A percentile compares a stretch with the other conserved stretches of the same genome.
Conservation (phyloP, 192 early-diverging fungal genomes). For the Coemansia reversa region DNA sequence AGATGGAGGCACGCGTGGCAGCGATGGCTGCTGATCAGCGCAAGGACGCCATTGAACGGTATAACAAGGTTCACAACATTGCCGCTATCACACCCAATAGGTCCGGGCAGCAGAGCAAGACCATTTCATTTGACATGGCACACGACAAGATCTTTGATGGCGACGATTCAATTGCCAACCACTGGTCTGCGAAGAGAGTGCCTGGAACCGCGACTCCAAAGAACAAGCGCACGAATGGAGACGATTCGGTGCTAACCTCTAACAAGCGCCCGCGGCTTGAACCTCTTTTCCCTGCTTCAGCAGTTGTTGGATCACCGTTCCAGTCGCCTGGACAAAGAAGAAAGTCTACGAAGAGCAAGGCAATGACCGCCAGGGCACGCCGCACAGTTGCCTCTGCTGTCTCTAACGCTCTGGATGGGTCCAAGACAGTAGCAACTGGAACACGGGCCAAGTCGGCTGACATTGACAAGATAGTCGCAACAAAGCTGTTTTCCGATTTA, state of each 20-base stretch:
- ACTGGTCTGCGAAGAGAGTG: conserved; percentile 43
- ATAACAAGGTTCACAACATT: conserved; percentile 6
- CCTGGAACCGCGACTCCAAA: conserved; percentile 27
- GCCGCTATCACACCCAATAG: conserved; percentile 17
- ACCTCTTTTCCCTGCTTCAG: conserved; percentile 28
- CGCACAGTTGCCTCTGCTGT: conserved; percentile 11
- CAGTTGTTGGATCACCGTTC: conserved; percentile 6
- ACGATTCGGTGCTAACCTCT: conserved; percentile 2
- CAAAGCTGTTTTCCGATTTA: conserved; percentile 20
- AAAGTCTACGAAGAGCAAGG: conserved; percentile 19
- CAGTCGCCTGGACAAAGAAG: conserved; percentile 15
- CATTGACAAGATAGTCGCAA: conserved; percentile 4
- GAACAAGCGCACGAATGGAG: conserved; percentile 31
- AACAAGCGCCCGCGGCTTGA: conserved; percentile 47
- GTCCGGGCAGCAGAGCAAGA: conserved; percentile 11
- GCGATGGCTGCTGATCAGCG: conserved; percentile 29
- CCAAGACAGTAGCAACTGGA: conserved; percentile 17
- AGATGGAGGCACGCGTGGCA: conserved; percentile 33
- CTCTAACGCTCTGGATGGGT: conserved; percentile 8
- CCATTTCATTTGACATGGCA: conserved; percentile 30
- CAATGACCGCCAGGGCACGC: conserved; percentile 21
- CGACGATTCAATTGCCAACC: conserved; percentile 45
- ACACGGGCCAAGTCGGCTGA: conserved; percentile 3
- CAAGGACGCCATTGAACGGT: conserved; percentile 21
- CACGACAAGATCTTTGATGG: conserved; percentile 41